Evolutionary conservation across 805 yeast species (phyloP), one percentile per base, ranked within the genome.

Genomic region (Saccharomycopsis fermentans): DNA sequence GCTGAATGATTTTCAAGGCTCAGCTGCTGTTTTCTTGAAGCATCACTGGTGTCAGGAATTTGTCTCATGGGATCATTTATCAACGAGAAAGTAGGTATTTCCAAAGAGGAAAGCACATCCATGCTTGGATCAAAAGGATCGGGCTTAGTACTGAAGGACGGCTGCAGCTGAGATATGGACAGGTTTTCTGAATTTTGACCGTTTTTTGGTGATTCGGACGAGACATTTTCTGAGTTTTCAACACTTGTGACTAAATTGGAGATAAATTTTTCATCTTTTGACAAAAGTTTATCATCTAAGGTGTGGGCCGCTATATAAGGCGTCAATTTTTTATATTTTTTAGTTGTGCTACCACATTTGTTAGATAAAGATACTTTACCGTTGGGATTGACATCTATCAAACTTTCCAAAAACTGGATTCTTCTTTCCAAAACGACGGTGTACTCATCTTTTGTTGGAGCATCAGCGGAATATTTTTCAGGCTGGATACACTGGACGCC

Each of bases 401-500:
- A 59, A 50, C 73, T 75, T 62, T 83, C 86, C 52, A 83, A 65
- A 56, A 73, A 77, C 56, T 74, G 74, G 37, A 83, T 74, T 64
- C 79, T 79, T 58, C 77, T 78, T 63, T 83, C 88, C 58, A 83
- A 65, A 66, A 81, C 74, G 16, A 73, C 58, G 0, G 86, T 82
- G 64, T 83, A 83, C 37, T 81, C 84, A 63, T 81, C 82, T 65
- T 81, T 81, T 4, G 68, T 69, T 12, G 76, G 77, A 12, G 72
- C 69, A 62, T 71, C 74, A 4, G 70, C 72, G 0, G 78, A 76
- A 62, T 83, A 83, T 55, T 81, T 76, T 4, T 79, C 82, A 0
- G 90, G 90, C 66, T 83, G 85, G 6, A 82, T 73, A 67, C 89
- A 83, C 59, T 76, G 71, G 6, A 77, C 81, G 35, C 81, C 82